Evolutionary conservation across 139 green algal genomes (phyloP).

Genomic region (Chlamydomonas incerta): DNA sequence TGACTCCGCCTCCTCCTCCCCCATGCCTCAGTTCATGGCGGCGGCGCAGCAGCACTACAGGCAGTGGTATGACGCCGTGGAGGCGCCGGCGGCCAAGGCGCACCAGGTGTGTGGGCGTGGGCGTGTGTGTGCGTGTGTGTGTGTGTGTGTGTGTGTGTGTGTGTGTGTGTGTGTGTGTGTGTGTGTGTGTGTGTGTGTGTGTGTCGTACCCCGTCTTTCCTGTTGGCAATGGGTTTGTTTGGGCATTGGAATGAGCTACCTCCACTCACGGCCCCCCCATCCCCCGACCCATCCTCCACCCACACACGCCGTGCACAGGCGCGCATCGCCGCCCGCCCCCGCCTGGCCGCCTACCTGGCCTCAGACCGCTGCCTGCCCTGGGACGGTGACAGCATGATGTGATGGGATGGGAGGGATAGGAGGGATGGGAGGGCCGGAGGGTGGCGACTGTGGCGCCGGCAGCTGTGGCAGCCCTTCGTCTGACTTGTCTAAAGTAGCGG

Average conservation of each 20-base stretch:
- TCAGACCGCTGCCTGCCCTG: slow-evolving; percentile 52
- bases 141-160: too few species aligned
- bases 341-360: slow-evolving; percentile 51
- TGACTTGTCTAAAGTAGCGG: too few species aligned
- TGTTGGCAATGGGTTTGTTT: too few species aligned
- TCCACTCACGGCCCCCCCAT: too few species aligned
- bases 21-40: slow-evolving; percentile 43
- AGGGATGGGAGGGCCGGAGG: background rate
- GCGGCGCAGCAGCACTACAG: slow-evolving; percentile 57
- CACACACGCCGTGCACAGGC: background rate
- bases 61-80: slow-evolving; percentile 18
- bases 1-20: background rate
- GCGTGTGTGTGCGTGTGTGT: background rate
- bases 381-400: slow-evolving; percentile 64
- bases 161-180: too few species aligned
- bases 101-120: slow-evolving; percentile 28
- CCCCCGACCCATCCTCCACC: background rate
- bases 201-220: too few species aligned
- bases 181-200: too few species aligned
- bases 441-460: background rate
- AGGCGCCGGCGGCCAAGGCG: slow-evolving; percentile 36
- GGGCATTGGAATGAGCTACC: too few species aligned
- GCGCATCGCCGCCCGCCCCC: slow-evolving; percentile 48
- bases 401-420: background rate
- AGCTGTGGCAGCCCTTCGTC: too few species aligned